phyloP scores from a whole-genome alignment of 306 rosid species.

The Glycyrrhiza uralensis region DNA sequence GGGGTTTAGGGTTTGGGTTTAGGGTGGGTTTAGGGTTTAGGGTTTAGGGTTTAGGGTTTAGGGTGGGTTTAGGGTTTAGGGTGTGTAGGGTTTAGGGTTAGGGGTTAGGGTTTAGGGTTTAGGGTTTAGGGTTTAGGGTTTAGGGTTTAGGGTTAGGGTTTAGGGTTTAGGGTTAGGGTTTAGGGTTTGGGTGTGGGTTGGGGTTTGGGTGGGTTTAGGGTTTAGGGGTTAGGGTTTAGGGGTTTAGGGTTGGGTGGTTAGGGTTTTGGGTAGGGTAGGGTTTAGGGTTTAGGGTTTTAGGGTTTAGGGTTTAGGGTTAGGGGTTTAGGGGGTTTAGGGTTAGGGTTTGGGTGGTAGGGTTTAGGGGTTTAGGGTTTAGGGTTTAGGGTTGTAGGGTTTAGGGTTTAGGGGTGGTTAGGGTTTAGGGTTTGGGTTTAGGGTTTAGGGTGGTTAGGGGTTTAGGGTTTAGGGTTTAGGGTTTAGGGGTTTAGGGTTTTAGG shows the following conservation, averaged over 20 bases:
- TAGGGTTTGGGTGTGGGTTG: conserved; percentile 9
- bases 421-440: not conserved
- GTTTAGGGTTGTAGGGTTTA: not conserved
- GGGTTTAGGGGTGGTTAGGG: not conserved
- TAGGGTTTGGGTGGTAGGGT: not conserved
- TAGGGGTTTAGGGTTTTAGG: not conserved
- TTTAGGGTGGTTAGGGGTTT: not conserved
- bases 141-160: no score
- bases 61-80: no score
- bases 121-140: conserved; percentile 5
- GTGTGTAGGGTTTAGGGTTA: conserved; percentile 18
- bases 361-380: conserved; percentile 4
- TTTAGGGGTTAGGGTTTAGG: conserved; percentile 5
- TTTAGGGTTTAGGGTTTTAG: not conserved
- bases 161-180: no score
- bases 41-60: conserved; percentile 5
- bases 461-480: not conserved
- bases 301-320: no score
- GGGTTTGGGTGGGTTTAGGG: no score
- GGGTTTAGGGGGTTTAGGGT: no score
- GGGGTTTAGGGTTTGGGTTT: conserved; percentile 8
- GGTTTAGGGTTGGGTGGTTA: conserved; percentile 11
- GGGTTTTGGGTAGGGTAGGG: not conserved
- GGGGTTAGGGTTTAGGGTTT: not conserved
- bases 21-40: no score